phyloP scores from a whole-genome alignment of 371 early-diverging fungal species.

The Haplosporangium sp. region DNA sequence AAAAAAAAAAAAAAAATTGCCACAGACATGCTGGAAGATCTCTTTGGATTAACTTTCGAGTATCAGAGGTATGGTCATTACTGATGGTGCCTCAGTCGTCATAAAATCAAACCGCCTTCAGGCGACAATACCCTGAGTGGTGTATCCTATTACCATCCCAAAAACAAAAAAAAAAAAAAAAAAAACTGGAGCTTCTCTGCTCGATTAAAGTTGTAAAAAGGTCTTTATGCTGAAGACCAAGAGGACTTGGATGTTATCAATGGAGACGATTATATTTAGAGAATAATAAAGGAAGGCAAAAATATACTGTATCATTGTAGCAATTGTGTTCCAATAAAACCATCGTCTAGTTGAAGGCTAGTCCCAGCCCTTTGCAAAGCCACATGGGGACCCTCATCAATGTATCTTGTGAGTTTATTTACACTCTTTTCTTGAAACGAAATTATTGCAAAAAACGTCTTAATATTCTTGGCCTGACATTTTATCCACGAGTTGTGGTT shows the following conservation, averaged over 20 bases:
- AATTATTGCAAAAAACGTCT: not conserved
- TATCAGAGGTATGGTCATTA: no score
- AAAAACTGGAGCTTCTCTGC: no score
- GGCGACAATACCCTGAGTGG: constrained; percentile 12
- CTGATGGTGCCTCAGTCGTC: no score
- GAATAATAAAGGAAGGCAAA: constrained; percentile 15
- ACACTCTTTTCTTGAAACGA: not conserved
- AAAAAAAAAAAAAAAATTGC: no score
- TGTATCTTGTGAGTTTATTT: not conserved
- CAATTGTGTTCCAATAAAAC: not conserved
- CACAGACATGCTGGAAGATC: no score
- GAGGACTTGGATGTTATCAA: no score
- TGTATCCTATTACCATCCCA: constrained; percentile 14
- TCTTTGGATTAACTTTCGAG: no score
- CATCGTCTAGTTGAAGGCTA: not conserved
- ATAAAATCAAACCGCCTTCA: constrained; percentile 16
- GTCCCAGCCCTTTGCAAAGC: not conserved
- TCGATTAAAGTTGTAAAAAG: no score
- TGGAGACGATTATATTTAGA: constrained; percentile 33
- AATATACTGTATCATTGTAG: constrained; percentile 1
- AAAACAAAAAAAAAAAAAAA: no score
- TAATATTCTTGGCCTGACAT: not conserved
- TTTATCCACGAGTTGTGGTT: constrained; percentile 1
- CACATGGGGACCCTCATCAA: not conserved
- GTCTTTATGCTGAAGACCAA: no score